Base-by-base conservation (phyloP, 78 protist genomes). In the Speleostelium caveatum region DNA sequence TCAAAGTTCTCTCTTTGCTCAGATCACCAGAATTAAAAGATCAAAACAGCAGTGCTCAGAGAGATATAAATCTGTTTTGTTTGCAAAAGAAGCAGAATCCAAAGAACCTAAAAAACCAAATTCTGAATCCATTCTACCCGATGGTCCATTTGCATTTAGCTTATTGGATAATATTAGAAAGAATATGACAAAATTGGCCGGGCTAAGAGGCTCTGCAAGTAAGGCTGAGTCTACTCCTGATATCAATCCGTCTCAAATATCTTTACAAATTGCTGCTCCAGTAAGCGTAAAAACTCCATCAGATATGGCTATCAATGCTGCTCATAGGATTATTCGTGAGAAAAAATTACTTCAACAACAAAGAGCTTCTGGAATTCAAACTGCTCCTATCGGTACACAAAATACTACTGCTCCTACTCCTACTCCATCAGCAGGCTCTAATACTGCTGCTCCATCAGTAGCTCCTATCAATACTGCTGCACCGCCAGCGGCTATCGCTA, bases 161-260 rank as follows among this genome's bases (percentile, higher is more conserved):
- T 61, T 80, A 36, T 38, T 80, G 36, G 89, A 80, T 58, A 39
- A 22, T 24, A 38, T 80, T 19, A 42, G 33, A 36, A 30, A 36
- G 65, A 39, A 75, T 21, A 53, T 61, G 0, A 41, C 68, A 22
- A 80, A 72, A 22, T 58, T 80, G 33, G 62, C 74, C 1, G 73
- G 89, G 55, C 41, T 72, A 6, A 72, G 65, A 58, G 89, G 89
- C 10, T 62, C 89, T 2, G 89, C 74, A 0, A 67, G 58, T 16
- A 49, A 55, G 26, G 74, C 63, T 19, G 68, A 71, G 10, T 45
- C 10, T 45, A 10, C 6, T 16, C 33, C 63, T 73, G 42, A 80
- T 33, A 39, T 73, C 3, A 69, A 80, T 42, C 32, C 12, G 22
- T 80, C 89, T 49, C 89, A 80, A 30, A 17, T 10, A 17, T 30